phyloP scores from a whole-genome alignment of 257 asterid genomes.

The Orobanche coerulescens region DNA sequence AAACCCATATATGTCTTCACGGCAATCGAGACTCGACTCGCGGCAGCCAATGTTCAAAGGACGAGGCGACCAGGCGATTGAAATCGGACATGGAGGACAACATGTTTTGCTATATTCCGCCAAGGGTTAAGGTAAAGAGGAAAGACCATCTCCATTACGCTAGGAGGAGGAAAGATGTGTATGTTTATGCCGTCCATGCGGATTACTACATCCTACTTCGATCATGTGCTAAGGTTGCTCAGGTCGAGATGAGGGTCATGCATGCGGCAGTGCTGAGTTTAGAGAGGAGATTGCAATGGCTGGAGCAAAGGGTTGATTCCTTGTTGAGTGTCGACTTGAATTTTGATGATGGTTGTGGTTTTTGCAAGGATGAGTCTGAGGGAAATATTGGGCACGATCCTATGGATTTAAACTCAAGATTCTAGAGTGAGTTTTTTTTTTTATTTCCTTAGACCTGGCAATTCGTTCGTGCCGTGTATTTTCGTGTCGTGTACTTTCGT shows the following conservation, averaged over 20 bases:
- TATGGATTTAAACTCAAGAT: background rate
- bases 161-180: slow-evolving; percentile 46
- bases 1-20: background rate
- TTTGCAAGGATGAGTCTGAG: slow-evolving; percentile 10
- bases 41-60: slow-evolving; percentile 14
- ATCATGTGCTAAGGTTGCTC: slow-evolving; percentile 64
- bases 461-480: no score
- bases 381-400: background rate
- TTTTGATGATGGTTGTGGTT: slow-evolving; percentile 7
- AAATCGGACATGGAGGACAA: slow-evolving; percentile 66
- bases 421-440: no score
- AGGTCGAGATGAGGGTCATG: slow-evolving; percentile 59
- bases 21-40: slow-evolving; percentile 17
- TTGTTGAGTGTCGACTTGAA: slow-evolving; percentile 25
- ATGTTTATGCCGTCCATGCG: slow-evolving; percentile 60
- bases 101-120: slow-evolving; percentile 55
- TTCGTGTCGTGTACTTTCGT: no score
- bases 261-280: slow-evolving; percentile 61
- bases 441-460: no score
- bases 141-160: slow-evolving; percentile 37
- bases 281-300: slow-evolving; percentile 55
- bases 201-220: slow-evolving; percentile 74
- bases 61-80: slow-evolving; percentile 39
- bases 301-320: slow-evolving; percentile 43
- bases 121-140: slow-evolving; percentile 34